Base-by-base conservation (phyloP, 352 stramenopile species). In the Globisporangium acanthophoron region DNA sequence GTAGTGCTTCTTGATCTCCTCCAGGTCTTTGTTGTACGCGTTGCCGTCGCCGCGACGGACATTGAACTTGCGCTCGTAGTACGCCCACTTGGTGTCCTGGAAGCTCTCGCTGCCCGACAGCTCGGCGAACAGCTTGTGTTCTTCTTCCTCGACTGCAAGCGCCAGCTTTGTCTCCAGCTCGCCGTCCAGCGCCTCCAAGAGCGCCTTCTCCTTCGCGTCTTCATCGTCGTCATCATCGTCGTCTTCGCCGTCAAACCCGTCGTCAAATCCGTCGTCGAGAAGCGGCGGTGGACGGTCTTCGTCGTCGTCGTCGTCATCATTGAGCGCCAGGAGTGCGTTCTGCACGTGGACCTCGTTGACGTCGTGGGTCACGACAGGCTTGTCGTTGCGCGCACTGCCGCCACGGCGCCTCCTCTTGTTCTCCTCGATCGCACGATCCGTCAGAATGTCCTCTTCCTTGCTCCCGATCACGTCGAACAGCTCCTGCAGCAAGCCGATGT, bases 381-480 rank as follows among this genome's bases (percentile, higher is more conserved):
- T 29, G 35, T 40, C 35, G 8, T 40, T 12, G 11, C 35, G 35
- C 37, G n/a, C 31, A 27, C 24, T 27, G 24, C 65, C 62, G 5
- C 66, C 58, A 31, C 67, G 59, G 33, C 60, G 68, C 27, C 55
- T 46, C 52, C 76, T 73, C 49, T 78, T 71, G 15, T 59, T 72
- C 54, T 92, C 78, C 57, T 91, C 80, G 39, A 80, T 66, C 0
- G 78, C 69, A 24, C 85, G 80, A 29, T 85, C 77, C 6, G 76
- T 85, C 11, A 99, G 76, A 58, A 98, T 98, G 53, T 97, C 92
- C 39, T 96, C 92, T 70, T 99, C 96, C 48, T 94, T 90, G 43
- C 72, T 80, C 31, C 96, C 96, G 65, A 99, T 98, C 0, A 87
- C 86, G 12, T 84, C 62, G 45, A 98, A 88, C 52, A 98, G 92